Percentiles rank a stretch among this genome's conserved stretches.
These are phyloP conservation scores for Camelina neglecta DNA, from an alignment of 345 rosid genomes.

Conservation along the genomic window DNA sequence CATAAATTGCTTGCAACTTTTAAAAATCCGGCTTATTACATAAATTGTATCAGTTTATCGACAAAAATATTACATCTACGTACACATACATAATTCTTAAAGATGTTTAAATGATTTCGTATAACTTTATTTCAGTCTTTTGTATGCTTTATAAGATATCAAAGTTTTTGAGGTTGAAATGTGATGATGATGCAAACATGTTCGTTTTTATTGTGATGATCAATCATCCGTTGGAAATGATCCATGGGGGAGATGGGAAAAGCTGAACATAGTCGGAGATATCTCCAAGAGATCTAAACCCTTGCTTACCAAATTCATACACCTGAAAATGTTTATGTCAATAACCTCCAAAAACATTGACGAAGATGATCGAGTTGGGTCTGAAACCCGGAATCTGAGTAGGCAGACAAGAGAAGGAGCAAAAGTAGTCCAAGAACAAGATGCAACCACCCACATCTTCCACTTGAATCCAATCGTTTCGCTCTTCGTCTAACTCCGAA, in stretches of 20 bases:
- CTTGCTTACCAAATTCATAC: not conserved
- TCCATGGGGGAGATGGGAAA: not conserved
- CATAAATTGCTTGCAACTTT: no score
- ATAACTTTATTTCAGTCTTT: no score
- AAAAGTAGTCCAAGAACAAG: not conserved
- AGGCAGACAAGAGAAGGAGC: not conserved
- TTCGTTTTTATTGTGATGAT: not conserved
- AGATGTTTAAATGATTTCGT: no score
- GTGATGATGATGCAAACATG: no score
- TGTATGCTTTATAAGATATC: no score
- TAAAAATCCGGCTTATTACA: no score
- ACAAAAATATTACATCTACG: no score
- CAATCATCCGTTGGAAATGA: not conserved
- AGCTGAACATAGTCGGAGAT: not conserved
- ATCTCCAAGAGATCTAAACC: not conserved
- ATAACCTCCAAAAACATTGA: not conserved
- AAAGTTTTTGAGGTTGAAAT: no score
- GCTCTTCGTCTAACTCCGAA: not conserved
- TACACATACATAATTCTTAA: no score
- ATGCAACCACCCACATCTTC: not conserved
- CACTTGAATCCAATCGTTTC: not conserved
- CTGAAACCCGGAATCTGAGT: not conserved
- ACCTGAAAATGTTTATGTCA: not conserved
- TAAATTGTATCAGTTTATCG: no score
- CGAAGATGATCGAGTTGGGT: not conserved